Base-by-base conservation (phyloP, 2,329 filamentous ascomycete species). In the Hymenoscyphus infarciens region DNA sequence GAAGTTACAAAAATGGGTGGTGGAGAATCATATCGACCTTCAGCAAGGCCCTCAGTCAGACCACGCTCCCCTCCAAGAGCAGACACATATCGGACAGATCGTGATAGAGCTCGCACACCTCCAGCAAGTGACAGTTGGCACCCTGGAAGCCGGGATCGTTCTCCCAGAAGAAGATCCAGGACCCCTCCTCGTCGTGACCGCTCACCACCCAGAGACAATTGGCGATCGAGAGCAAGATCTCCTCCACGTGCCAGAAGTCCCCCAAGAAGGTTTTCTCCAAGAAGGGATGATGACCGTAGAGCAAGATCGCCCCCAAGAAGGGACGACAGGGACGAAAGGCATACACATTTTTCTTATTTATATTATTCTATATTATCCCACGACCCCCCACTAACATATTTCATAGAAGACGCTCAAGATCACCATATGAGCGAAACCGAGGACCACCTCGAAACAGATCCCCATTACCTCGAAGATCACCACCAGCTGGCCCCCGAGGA, bases 291-390 rank as follows among this genome's bases (percentile, higher is more conserved):
- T 66, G 66, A 73, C 64, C 67, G 74, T 59, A 68, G 71, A 67
- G 66, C 77, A 71, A 66, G 81, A 78, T 70, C 78, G 53, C 73
- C 73, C 19, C 70, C 68, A 45, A 69, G 73, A 63, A 66, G 72
- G 66, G 68, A 72, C 57, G 70, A 73, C 13, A 70, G 72, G 71
- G 70, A 60, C 22, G 45, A 52, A 52, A 52, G 45, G 45, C 45
- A 52, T 52, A 52, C 25, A 52, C 11, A 52, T 5, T 11, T 52
- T 22, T 52, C 45, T 25, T 52, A 15, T 6, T 52, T 25, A 52
- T 52, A 52, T 45, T 45, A 52, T 38, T 38, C 35, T 38, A 38
- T 38, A 38, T 38, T 15, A 52, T 11, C 19, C 19, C 45, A 52
- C 11, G 19, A 19, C 25, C n/a, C 19, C 19, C 45, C 45, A 52